Evolutionary conservation across 768 basidiomycete species (phyloP).

Genomic region (Trametes cingulata): DNA sequence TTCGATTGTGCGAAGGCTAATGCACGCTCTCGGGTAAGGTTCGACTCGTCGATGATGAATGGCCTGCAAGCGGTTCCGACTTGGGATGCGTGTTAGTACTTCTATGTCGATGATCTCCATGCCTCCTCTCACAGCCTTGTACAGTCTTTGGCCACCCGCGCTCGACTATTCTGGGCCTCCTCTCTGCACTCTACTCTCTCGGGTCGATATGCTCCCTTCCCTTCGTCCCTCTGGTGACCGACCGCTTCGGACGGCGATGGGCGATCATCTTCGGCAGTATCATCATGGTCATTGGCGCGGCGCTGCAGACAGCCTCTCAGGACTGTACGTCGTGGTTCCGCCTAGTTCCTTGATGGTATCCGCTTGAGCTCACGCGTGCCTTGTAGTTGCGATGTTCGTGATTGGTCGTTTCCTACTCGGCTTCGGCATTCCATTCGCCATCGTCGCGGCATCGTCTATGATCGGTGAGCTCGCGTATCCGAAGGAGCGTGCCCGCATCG

Average conservation of each 20-base stretch:
- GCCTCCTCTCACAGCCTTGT: background rate
- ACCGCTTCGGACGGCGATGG: constrained; percentile 49
- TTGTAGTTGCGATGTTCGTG: constrained; percentile 58
- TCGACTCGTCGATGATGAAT: constrained; percentile 64
- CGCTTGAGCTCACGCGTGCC: no score
- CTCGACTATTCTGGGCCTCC: constrained; percentile 54
- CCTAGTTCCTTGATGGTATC: background rate
- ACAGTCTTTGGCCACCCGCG: constrained; percentile 57
- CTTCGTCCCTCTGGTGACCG: constrained; percentile 51
- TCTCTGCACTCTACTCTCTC: constrained; percentile 61
- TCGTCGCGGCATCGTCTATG: constrained; percentile 65
- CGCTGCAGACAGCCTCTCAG: constrained; percentile 28
- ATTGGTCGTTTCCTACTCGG: constrained; percentile 56
- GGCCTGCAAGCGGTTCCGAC: constrained; percentile 59
- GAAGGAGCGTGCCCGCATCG: constrained; percentile 65
- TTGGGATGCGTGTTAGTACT: constrained; percentile 51
- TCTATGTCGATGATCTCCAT: no score
- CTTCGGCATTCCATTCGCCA: constrained; percentile 60
- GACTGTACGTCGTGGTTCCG: constrained; percentile 38
- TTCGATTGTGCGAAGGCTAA: background rate
- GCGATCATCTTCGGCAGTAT: constrained; percentile 55
- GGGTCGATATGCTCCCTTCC: constrained; percentile 58
- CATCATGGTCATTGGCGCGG: constrained; percentile 31
- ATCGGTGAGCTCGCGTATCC: constrained; percentile 72
- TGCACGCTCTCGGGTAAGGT: constrained; percentile 34